Conservation (phyloP, 345 rosid species). For the Syzygium oleosum region DNA sequence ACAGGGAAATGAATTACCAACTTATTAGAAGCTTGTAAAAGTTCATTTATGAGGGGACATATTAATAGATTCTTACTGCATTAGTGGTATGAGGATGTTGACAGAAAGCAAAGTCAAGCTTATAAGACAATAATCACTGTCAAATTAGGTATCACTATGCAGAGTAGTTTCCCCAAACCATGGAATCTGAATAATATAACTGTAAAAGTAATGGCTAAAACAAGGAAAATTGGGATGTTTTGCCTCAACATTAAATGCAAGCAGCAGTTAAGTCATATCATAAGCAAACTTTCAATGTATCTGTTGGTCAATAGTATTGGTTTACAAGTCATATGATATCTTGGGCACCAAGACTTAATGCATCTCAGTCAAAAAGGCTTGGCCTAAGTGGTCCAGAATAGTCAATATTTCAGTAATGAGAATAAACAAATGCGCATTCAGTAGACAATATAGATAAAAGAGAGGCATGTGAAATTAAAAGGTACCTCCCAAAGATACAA, state of each 20-base stretch:
- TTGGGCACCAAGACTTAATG: not conserved
- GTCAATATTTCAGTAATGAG: not conserved
- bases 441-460: not conserved
- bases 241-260: not conserved
- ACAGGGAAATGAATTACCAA: not conserved
- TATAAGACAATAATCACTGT: not conserved
- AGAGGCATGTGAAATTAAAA: not conserved
- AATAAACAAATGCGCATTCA: not conserved
- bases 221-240: not conserved
- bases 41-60: not conserved
- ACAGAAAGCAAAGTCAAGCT: not conserved
- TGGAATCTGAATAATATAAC: not conserved
- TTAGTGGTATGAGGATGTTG: not conserved
- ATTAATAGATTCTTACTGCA: not conserved
- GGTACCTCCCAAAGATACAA: slow-evolving; percentile 98
- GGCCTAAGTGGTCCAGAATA: not conserved
- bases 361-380: not conserved
- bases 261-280: not conserved
- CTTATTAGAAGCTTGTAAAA: not conserved
- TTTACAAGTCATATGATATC: not conserved
- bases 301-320: not conserved
- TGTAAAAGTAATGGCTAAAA: not conserved
- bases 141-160: not conserved
- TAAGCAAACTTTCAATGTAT: not conserved
- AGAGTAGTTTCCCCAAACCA: not conserved